phyloP scores from a whole-genome alignment of 2,329 filamentous ascomycete genomes.

The Diaporthe batatas region DNA sequence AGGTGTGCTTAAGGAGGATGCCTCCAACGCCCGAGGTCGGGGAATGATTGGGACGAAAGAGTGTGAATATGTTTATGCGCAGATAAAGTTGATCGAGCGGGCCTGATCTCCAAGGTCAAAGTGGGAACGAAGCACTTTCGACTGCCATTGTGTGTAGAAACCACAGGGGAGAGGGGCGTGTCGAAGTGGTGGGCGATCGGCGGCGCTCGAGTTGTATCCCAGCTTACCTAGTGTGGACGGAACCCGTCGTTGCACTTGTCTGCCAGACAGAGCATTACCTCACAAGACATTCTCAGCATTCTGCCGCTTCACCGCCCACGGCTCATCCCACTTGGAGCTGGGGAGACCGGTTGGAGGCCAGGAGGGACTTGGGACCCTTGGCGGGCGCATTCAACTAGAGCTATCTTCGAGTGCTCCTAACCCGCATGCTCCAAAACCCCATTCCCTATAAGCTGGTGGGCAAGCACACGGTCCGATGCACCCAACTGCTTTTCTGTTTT shows the following conservation, averaged over 20 bases:
- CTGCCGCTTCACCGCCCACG: slow-evolving; percentile 15
- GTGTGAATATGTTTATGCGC: background rate
- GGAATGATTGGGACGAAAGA: background rate
- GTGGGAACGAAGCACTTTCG: slow-evolving; percentile 2
- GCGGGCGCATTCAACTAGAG: background rate
- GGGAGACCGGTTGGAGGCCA: background rate
- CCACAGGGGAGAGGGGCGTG: background rate
- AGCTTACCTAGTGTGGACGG: no score
- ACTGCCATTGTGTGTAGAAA: slow-evolving; percentile 9
- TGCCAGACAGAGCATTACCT: background rate
- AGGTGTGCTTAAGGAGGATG: background rate
- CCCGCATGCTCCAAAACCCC: background rate
- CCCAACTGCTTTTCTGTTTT: slow-evolving; percentile 8
- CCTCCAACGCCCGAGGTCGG: no score
- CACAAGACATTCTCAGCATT: background rate
- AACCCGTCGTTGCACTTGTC: no score
- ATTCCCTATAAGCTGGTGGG: background rate
- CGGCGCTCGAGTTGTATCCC: slow-evolving; percentile 10
- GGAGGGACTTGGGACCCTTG: background rate
- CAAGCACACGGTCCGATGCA: slow-evolving; percentile 5
- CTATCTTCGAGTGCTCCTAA: slow-evolving; percentile 22
- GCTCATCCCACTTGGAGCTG: slow-evolving; percentile 32
- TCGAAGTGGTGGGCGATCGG: slow-evolving; percentile 24
- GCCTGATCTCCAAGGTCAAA: background rate
- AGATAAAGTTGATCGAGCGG: background rate